Evolutionary conservation across 225 moss, liverwort and hornwort genomes (phyloP), one percentile per base, ranked within the genome.

Genomic region (Physcomitrellopsis africana): DNA sequence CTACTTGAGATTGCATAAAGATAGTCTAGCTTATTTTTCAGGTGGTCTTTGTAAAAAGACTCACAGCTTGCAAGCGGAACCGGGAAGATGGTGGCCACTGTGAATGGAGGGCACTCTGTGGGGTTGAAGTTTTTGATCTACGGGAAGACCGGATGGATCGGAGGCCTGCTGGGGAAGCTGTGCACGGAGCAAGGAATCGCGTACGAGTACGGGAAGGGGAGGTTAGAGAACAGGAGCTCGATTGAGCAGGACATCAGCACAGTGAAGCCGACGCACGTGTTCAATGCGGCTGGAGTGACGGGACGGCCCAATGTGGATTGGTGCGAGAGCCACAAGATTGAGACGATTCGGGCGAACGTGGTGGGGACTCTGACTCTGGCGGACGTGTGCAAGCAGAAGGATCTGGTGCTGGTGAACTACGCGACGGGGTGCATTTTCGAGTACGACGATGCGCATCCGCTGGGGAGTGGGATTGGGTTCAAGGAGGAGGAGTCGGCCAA

Each of bases 391-490:
- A 87, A 85, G 78, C 89, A 85, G 68, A 65, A 85, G 20, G 72
- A 69, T 13, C 70, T 92, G n/a, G 22, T 82, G 52, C 74, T 92
- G 23, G 23, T 92, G 10, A 92, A 92, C 75, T 92, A 85, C 45
- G 91, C 91, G 10, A 92, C 91, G 0, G 91, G 91, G 13, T 92
- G 91, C 78, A 92, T 92, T 76, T 92, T 92, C 51, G 91, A 91
- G 77, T 91, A 91, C 41, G 91, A 91, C 48, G 86, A 62, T 8
- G 67, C 64, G n/a, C 89, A 89, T 54, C 70, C 76, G 8, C 72
- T 79, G 8, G 91, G 87, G 2, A 89, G 85, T n/a, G 91, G 91
- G 2, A 72, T 92, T 29, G 89, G 91, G 1, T 92, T 89, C 76
- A 85, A 80, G 77, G 91, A 92, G 63, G 91, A 91, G 37, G 91